These are phyloP conservation scores for Selaginella tamariscina DNA, from an alignment of 75 land plant genomes.

Conservation along the genomic window DNA sequence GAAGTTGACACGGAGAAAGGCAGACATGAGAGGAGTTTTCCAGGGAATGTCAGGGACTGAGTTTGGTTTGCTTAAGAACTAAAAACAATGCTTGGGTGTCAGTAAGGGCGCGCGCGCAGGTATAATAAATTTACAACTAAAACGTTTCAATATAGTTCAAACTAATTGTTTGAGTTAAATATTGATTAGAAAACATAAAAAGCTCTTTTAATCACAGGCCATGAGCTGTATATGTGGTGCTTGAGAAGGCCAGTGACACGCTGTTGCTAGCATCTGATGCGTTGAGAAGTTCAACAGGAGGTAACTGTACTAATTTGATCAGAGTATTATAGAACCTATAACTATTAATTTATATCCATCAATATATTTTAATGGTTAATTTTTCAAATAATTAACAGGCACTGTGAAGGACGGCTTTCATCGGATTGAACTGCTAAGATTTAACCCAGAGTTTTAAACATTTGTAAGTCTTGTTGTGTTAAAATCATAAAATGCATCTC, in stretches of 20 bases:
- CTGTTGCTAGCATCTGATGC: constrained; percentile 85
- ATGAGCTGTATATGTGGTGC: constrained; percentile 84
- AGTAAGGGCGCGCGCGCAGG: constrained; percentile 46
- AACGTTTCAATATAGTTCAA: no score
- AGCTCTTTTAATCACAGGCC: no score
- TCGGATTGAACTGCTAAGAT: neutral
- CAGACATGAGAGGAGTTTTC: constrained; percentile 32
- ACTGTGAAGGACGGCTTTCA: constrained; percentile 1
- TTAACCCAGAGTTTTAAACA: no score
- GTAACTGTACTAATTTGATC: constrained; percentile 25
- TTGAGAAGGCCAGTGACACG: constrained; percentile 85
- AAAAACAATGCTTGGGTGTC: constrained; percentile 87
- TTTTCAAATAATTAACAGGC: neutral
- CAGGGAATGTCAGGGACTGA: no score
- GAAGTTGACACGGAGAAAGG: constrained; percentile 68
- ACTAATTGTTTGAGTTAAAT: no score
- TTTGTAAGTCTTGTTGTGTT: no score
- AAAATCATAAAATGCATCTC: no score
- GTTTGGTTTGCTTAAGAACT: constrained; percentile 64
- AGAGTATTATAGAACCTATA: no score
- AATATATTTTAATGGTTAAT: neutral
- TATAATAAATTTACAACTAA: no score
- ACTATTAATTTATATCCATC: neutral
- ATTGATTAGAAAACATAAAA: no score
- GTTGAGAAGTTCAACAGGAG: constrained; percentile 87